phyloP scores from a whole-genome alignment of 2,329 filamentous ascomycete genomes.

The Aspergillus pseudoterreus region DNA sequence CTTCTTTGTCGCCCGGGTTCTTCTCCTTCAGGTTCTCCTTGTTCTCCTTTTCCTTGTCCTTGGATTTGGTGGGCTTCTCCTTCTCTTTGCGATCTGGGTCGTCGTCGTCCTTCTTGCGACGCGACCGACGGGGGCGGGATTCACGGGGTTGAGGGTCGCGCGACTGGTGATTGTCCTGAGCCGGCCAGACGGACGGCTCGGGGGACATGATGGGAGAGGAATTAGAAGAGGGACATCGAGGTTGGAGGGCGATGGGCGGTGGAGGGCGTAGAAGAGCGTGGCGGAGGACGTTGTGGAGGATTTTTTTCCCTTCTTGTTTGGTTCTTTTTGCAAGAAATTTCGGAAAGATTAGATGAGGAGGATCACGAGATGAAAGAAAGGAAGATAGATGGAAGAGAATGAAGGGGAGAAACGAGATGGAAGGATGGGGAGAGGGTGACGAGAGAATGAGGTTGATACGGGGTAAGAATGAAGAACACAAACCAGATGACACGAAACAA shows the following conservation, averaged over 20 bases:
- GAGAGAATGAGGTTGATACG: conserved; percentile 9
- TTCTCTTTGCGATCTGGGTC: conserved; percentile 24
- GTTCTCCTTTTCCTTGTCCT: conserved; percentile 19
- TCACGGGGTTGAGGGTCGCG: conserved; percentile 22
- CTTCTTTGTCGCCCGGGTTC: conserved; percentile 23
- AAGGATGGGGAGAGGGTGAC: conserved; percentile 8
- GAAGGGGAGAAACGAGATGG: conserved; percentile 6
- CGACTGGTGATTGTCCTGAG: conserved; percentile 25
- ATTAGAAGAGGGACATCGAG: conserved; percentile 12
- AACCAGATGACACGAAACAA: conserved; percentile 12
- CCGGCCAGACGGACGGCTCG: conserved; percentile 25
- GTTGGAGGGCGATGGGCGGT: background rate
- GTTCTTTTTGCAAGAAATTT: background rate
- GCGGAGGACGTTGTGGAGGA: no score
- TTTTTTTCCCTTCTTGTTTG: no score
- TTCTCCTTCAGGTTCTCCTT: conserved; percentile 21
- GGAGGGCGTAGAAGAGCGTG: no score
- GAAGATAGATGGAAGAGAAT: conserved; percentile 12
- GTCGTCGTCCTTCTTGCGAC: conserved; percentile 41
- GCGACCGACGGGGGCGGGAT: conserved; percentile 34
- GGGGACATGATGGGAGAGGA: conserved; percentile 27
- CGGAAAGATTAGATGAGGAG: conserved; percentile 1
- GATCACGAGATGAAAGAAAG: conserved; percentile 3
- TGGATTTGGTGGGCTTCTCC: conserved; percentile 15
- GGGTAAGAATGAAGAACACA: conserved; percentile 9